A percentile compares a stretch with the other conserved stretches of the same genome.
Conservation (phyloP, 768 basidiomycete genomes). For the Collybiopsis confluens region DNA sequence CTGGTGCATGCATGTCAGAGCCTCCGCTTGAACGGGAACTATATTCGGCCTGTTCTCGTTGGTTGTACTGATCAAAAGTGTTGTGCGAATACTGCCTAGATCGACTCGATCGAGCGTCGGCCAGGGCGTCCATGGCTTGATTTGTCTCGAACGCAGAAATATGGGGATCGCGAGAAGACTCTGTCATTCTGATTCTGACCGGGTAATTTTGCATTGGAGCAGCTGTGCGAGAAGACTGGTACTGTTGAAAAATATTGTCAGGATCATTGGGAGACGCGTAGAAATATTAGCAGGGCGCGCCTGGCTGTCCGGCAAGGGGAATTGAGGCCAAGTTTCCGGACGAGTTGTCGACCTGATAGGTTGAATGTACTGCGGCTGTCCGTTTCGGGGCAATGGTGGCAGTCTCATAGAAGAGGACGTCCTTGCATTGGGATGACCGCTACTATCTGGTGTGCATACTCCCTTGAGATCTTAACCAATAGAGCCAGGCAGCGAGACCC, state of each 20-base stretch:
- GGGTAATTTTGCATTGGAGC: neutral
- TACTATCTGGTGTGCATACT: neutral
- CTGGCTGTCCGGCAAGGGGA: neutral
- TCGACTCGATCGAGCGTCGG: slow-evolving; percentile 1
- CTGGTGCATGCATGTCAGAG: no score
- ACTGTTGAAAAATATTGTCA: neutral
- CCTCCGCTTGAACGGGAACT: no score
- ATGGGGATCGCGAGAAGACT: slow-evolving; percentile 2
- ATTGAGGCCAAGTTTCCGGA: slow-evolving; percentile 3
- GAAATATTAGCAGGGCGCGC: neutral
- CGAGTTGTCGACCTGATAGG: neutral
- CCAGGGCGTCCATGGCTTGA: slow-evolving; percentile 7
- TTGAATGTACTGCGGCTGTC: neutral
- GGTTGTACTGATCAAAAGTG: neutral
- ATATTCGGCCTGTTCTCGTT: neutral
- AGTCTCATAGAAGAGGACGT: slow-evolving; percentile 1
- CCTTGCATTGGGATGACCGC: neutral
- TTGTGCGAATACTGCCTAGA: neutral
- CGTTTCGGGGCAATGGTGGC: neutral
- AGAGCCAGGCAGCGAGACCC: neutral
- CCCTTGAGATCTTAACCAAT: neutral
- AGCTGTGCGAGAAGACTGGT: neutral
- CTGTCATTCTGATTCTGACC: neutral
- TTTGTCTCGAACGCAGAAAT: slow-evolving; percentile 9
- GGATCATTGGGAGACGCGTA: neutral